These are phyloP conservation scores for Aspergillus kassunensis DNA, from an alignment of 495 filamentous ascomycete genomes.

Conservation along the genomic window DNA sequence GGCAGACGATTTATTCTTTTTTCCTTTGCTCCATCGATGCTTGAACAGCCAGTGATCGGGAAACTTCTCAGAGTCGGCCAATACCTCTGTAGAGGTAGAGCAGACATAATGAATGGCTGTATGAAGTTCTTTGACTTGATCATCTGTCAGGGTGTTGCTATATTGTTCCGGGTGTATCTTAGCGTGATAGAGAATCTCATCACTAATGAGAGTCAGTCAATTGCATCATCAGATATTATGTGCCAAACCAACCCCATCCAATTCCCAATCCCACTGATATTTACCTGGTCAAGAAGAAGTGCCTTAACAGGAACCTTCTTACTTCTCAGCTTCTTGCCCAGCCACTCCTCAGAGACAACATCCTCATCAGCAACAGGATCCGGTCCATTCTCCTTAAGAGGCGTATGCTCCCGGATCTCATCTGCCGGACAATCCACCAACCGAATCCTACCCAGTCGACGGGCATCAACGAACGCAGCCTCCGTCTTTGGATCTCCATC, in stretches of 20 bases:
- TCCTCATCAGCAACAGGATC: conserved; percentile 86
- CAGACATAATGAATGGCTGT: conserved; percentile 75
- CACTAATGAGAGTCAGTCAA: conserved; percentile 40
- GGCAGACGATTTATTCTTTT: conserved; percentile 60
- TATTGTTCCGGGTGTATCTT: conserved; percentile 89
- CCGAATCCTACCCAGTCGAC: conserved; percentile 72
- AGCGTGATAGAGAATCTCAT: conserved; percentile 86
- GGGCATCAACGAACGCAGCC: conserved; percentile 78
- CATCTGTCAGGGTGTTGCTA: conserved; percentile 71
- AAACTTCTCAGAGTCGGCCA: conserved; percentile 79
- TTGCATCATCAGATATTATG: background rate
- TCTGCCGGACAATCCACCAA: conserved; percentile 75
- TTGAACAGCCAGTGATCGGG: conserved; percentile 91
- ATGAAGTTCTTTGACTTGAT: conserved; percentile 68
- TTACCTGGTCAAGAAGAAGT: conserved; percentile 80
- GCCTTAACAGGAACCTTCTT: conserved; percentile 85
- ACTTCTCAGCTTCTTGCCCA: conserved; percentile 61
- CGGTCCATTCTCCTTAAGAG: conserved; percentile 85
- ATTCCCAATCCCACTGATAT: conserved; percentile 90
- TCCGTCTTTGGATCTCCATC: conserved; percentile 56
- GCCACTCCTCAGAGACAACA: conserved; percentile 66
- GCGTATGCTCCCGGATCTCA: conserved; percentile 70
- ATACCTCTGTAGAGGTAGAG: conserved; percentile 67
- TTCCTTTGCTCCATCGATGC: conserved; percentile 86
- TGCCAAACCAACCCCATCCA: conserved; percentile 73